Evolutionary conservation across 495 filamentous ascomycete species (phyloP).

Genomic region (Neurospora pannonica): DNA sequence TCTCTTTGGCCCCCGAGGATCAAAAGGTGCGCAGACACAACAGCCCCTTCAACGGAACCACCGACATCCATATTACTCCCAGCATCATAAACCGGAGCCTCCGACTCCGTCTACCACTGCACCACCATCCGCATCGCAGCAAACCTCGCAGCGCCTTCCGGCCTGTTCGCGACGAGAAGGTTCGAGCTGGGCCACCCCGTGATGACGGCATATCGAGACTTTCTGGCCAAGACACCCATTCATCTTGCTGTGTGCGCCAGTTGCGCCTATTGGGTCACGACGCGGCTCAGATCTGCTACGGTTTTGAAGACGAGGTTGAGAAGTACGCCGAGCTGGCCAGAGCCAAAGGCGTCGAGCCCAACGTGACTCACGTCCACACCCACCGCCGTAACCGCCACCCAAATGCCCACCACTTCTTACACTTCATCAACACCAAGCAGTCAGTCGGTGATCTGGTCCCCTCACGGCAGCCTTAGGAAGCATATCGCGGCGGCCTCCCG

Average conservation of each 20-base stretch:
- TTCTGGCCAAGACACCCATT: too few species aligned
- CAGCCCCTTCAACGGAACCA: conserved; percentile 15
- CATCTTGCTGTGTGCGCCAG: background rate
- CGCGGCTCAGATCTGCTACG: conserved; percentile 21
- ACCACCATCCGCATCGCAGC: conserved; percentile 3
- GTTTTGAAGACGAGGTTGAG: conserved; percentile 11
- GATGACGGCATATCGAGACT: background rate
- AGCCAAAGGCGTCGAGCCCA: conserved; percentile 12
- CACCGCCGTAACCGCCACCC: too few species aligned
- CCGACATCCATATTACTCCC: conserved; percentile 9
- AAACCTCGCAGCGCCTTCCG: conserved; percentile 13
- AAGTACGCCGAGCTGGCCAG: conserved; percentile 6
- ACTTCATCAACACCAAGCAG: too few species aligned
- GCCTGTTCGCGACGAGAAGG: background rate
- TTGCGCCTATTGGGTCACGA: conserved; percentile 10
- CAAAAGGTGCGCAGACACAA: conserved; percentile 81
- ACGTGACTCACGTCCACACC: background rate
- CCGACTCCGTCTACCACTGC: conserved; percentile 18
- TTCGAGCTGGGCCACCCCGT: background rate
- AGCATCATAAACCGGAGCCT: conserved; percentile 21
- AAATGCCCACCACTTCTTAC: too few species aligned
- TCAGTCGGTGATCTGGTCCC: too few species aligned
- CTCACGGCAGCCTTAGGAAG: too few species aligned
- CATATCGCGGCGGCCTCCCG: conserved; percentile 14
- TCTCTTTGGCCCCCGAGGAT: conserved; percentile 77